These are phyloP conservation scores for Phoma herbarum DNA, from an alignment of 2,329 filamentous ascomycete species.

Conservation along the genomic window DNA sequence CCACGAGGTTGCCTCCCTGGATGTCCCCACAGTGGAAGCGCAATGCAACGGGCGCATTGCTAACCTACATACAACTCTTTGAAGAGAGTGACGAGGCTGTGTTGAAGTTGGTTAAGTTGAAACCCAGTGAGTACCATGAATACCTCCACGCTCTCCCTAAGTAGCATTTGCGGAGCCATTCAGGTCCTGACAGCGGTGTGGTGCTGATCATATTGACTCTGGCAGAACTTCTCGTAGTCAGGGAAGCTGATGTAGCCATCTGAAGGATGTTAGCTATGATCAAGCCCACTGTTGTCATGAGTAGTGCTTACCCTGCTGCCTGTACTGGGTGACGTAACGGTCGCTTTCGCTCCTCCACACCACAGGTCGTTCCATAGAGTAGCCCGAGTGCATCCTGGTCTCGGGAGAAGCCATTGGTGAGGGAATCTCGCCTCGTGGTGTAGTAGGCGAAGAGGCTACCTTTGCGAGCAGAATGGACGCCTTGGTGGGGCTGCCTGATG, in stretches of 20 bases:
- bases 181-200: conserved; percentile 47
- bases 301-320: conserved; percentile 48
- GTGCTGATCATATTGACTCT: conserved; percentile 44
- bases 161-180: conserved; percentile 13
- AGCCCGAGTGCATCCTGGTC: conserved; percentile 39
- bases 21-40: background rate
- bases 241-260: conserved; percentile 77
- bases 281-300: background rate
- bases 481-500: conserved; percentile 53
- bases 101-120: conserved; percentile 5
- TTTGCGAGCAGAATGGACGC: conserved; percentile 55
- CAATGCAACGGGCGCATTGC: background rate
- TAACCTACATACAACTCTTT: background rate
- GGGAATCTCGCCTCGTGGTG: conserved; percentile 48
- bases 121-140: conserved; percentile 9
- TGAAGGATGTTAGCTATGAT: conserved; percentile 29
- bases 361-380: conserved; percentile 42
- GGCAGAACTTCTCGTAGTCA: conserved; percentile 72
- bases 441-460: conserved; percentile 54
- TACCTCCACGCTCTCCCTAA: background rate
- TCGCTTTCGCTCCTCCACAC: conserved; percentile 51
- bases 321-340: conserved; percentile 49
- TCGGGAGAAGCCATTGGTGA: conserved; percentile 43
- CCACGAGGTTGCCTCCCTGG: background rate
- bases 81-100: background rate